Evolutionary conservation across 768 basidiomycete species (phyloP).

Genomic region (Auricularia auricula-judae): DNA sequence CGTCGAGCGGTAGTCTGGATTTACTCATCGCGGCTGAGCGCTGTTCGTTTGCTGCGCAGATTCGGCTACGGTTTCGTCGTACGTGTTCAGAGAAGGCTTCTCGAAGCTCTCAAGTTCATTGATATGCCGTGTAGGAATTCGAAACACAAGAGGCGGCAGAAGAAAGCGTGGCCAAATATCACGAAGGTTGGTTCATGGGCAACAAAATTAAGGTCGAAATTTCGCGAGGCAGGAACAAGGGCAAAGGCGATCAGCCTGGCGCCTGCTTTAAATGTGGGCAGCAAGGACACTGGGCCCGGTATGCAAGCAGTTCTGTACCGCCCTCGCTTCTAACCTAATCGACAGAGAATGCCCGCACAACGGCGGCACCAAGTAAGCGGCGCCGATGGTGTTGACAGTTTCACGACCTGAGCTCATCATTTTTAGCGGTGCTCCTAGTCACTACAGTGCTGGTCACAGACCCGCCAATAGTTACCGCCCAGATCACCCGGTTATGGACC

Average conservation of each 20-base stretch:
- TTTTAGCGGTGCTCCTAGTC: neutral
- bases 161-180: constrained; percentile 77
- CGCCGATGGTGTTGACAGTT: neutral
- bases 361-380: neutral
- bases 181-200: constrained; percentile 86
- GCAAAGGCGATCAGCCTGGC: constrained; percentile 73
- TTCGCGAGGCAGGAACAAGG: constrained; percentile 68
- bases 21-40: neutral
- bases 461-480: neutral
- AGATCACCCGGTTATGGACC: constrained; percentile 18
- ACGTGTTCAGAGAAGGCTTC: constrained; percentile 21
- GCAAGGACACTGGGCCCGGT: constrained; percentile 82
- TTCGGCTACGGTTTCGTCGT: constrained; percentile 87
- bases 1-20: constrained; percentile 18
- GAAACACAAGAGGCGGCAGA: constrained; percentile 72
- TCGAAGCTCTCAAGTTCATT: neutral
- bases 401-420: neutral
- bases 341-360: constrained; percentile 60
- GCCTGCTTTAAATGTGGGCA: constrained; percentile 84
- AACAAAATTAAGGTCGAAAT: constrained; percentile 84
- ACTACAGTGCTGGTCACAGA: neutral
- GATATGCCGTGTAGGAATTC: constrained; percentile 52
- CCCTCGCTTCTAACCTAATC: neutral
- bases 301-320: constrained; percentile 1
- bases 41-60: constrained; percentile 27